phyloP scores from a whole-genome alignment of 805 yeast genomes.

The Maudiozyma pseudohumilis region DNA sequence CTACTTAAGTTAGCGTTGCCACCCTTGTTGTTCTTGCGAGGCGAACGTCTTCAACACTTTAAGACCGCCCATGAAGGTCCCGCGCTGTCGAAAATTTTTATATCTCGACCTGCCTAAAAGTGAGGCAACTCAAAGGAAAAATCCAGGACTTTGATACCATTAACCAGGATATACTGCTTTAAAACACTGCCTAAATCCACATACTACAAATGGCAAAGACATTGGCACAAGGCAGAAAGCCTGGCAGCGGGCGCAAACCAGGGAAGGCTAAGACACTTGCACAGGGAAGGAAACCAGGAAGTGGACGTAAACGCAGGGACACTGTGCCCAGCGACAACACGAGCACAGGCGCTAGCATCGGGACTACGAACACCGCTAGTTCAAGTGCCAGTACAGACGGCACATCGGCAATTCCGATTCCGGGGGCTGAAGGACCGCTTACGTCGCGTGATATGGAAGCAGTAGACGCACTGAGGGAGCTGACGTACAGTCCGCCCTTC shows the following conservation, averaged over 20 bases:
- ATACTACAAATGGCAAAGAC: constrained; percentile 31
- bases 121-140: no score
- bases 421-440: neutral
- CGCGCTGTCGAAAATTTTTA: no score
- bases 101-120: no score
- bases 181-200: no score
- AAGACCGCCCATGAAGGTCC: no score
- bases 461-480: constrained; percentile 20
- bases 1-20: no score
- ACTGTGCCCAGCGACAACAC: neutral
- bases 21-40: no score
- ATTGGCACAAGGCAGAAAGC: constrained; percentile 28
- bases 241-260: constrained; percentile 30
- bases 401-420: neutral
- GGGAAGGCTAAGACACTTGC: constrained; percentile 28
- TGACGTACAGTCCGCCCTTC: constrained; percentile 17
- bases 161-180: no score
- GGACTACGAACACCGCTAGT: no score
- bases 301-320: constrained; percentile 23
- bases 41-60: no score
- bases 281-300: constrained; percentile 29
- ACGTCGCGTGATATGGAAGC: constrained; percentile 22
- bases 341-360: no score
- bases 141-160: no score
- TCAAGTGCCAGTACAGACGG: neutral